Base-by-base conservation (phyloP, 768 basidiomycete genomes). In the Dioszegia aurantiaca region DNA sequence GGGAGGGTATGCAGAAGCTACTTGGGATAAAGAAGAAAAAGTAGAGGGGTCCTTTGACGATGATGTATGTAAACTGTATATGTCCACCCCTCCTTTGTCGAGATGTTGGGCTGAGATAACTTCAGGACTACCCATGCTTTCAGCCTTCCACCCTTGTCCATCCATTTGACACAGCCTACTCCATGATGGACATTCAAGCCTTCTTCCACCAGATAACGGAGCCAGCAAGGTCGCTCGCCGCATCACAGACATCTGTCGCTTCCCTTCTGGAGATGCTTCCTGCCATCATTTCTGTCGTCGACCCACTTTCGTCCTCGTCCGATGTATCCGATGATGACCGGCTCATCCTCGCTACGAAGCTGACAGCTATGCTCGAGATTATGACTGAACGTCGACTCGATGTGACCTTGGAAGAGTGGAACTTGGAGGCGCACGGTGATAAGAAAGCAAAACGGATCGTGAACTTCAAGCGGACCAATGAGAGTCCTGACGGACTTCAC, bases 11-110 rank as follows among this genome's bases (percentile, higher is more conserved):
- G 68, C 62, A 63, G 55, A 69, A 70, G 49, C 44, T 68, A 10
- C 46, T 67, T 30, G 74, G 70, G 12, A 68, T 76, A 45, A 76
- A 76, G 64, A 69, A 70, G 51, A 76, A 73, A 62, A 58, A 58
- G 47, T 58, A 42, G 41, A 26, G 10, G 51, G 23, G 14, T 53
- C 51, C 24, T 39, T 53, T 37, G 28, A 51, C 9, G 28, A 19
- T n/a, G 19, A 8, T 53, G 51, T 53, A 53, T 53, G 51, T 53
- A 51, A 37, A 30, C 16, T 47, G 11, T 17, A 2, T 30, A 47
- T 14, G 14, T 27, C 21, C 33, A 33, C 6, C 33, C 33, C 33
- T 33, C 46, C 46, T 30, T 47, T 47, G 46, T 47, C 16, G 30
- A 5, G 40, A 17, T 42, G 17, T 16, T n/a, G 9, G 9, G 21